A percentile compares a stretch with the other conserved stretches of the same genome.
Evolutionary conservation across 768 basidiomycete genomes (phyloP).

Genomic region (Pulveroboletus ravenelii): DNA sequence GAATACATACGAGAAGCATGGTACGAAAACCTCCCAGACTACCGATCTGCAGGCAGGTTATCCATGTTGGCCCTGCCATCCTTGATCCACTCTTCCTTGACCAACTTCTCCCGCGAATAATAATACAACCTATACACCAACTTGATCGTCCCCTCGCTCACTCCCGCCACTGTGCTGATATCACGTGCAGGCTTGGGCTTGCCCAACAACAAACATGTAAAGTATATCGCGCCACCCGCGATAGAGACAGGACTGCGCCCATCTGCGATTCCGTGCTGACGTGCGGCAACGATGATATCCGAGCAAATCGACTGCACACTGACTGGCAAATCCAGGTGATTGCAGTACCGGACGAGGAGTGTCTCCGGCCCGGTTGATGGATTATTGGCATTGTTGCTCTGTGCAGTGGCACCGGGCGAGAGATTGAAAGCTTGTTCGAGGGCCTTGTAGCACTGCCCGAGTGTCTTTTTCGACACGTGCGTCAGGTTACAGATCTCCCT

Average conservation of each 20-base stretch:
- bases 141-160: constrained; percentile 94
- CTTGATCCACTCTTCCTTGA: constrained; percentile 83
- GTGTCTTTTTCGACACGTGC: constrained; percentile 89
- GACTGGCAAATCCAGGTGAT: constrained; percentile 81
- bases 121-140: constrained; percentile 81
- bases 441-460: constrained; percentile 91
- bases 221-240: constrained; percentile 94
- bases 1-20: constrained; percentile 16
- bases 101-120: constrained; percentile 66
- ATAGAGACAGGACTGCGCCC: constrained; percentile 97
- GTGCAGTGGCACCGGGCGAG: constrained; percentile 70
- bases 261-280: constrained; percentile 84
- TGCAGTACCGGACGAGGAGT: constrained; percentile 89
- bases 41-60: constrained; percentile 25
- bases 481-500: constrained; percentile 93
- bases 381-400: constrained; percentile 32
- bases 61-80: constrained; percentile 60
- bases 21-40: constrained; percentile 7
- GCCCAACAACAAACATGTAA: constrained; percentile 80
- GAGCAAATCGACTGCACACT: constrained; percentile 79
- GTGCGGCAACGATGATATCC: constrained; percentile 76
- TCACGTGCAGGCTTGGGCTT: constrained; percentile 73
- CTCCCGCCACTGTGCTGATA: constrained; percentile 86
- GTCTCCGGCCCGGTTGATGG: constrained; percentile 75
- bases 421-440: constrained; percentile 87